Percentiles rank a stretch among this genome's conserved stretches.
Conservation (phyloP, 2,329 filamentous ascomycete species). For the Aspergillus sp. region DNA sequence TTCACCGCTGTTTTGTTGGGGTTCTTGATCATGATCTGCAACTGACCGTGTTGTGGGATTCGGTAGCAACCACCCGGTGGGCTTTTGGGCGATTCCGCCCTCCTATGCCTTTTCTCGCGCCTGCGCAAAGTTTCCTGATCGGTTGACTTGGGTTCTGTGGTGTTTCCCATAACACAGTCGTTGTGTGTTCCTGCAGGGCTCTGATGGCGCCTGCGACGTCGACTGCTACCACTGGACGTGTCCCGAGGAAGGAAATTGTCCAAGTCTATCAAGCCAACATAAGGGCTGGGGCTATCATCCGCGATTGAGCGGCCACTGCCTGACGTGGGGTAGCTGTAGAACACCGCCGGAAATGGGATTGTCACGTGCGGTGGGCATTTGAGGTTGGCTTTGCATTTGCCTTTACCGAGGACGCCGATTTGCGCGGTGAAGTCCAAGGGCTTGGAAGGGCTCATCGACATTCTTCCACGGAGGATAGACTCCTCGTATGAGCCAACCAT, state of each 20-base stretch:
- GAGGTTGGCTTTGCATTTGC: constrained; percentile 82
- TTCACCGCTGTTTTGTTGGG: constrained; percentile 98
- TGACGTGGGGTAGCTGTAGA: constrained; percentile 84
- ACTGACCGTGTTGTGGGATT: constrained; percentile 88
- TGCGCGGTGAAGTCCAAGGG: constrained; percentile 92
- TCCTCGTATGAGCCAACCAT: constrained; percentile 99
- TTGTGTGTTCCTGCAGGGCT: constrained; percentile 25
- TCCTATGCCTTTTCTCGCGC: constrained; percentile 61
- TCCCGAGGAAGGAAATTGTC: constrained; percentile 71
- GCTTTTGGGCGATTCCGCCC: constrained; percentile 62
- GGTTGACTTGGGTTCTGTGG: constrained; percentile 12
- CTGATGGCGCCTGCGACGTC: constrained; percentile 43
- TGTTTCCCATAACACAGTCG: constrained; percentile 16
- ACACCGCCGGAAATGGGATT: constrained; percentile 88
- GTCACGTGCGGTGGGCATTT: constrained; percentile 88
- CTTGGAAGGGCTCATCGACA: constrained; percentile 94
- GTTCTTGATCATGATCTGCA: constrained; percentile 97
- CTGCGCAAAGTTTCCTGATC: constrained; percentile 45
- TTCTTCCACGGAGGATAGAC: constrained; percentile 88
- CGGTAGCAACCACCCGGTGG: constrained; percentile 89
- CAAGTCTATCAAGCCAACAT: constrained; percentile 89
- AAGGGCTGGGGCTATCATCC: constrained; percentile 89
- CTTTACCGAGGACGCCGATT: constrained; percentile 87
- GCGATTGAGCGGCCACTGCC: constrained; percentile 63
- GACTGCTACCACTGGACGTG: constrained; percentile 38